Evolutionary conservation across 257 asterid genomes (phyloP).

Genomic region (Solanum neorickii): DNA sequence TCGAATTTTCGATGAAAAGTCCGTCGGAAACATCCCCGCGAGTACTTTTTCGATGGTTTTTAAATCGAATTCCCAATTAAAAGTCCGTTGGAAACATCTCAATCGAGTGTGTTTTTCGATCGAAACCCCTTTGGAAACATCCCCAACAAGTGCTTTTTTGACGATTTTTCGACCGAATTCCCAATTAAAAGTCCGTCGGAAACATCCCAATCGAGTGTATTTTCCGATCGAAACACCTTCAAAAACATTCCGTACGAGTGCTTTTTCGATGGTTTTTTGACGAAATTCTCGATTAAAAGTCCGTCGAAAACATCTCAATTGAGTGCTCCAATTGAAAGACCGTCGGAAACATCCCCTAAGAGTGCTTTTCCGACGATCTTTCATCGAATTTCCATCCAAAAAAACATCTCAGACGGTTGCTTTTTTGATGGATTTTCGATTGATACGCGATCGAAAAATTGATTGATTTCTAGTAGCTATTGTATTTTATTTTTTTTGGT

Average conservation of each 20-base stretch:
- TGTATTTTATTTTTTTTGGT: background rate
- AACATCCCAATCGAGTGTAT: background rate
- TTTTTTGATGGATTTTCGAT: background rate
- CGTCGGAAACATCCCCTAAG: background rate
- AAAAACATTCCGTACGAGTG: background rate
- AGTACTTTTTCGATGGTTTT: background rate
- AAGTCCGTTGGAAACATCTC: background rate
- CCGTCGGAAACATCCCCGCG: background rate
- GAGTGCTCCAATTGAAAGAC: background rate
- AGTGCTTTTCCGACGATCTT: background rate
- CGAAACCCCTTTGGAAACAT: background rate
- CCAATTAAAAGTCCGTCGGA: background rate
- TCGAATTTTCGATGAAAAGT: background rate
- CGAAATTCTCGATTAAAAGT: accelerated
- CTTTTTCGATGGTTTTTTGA: background rate
- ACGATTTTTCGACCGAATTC: too few species aligned
- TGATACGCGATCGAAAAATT: background rate
- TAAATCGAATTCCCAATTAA: accelerated
- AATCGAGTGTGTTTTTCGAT: background rate
- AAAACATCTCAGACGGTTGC: background rate
- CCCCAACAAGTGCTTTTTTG: background rate
- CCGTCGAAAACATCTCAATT: background rate
- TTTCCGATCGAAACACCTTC: background rate
- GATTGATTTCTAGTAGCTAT: background rate
- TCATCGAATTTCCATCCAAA: background rate